Evolutionary conservation across 495 filamentous ascomycete genomes (phyloP).

Genomic region (Podospora pseudoanserina): DNA sequence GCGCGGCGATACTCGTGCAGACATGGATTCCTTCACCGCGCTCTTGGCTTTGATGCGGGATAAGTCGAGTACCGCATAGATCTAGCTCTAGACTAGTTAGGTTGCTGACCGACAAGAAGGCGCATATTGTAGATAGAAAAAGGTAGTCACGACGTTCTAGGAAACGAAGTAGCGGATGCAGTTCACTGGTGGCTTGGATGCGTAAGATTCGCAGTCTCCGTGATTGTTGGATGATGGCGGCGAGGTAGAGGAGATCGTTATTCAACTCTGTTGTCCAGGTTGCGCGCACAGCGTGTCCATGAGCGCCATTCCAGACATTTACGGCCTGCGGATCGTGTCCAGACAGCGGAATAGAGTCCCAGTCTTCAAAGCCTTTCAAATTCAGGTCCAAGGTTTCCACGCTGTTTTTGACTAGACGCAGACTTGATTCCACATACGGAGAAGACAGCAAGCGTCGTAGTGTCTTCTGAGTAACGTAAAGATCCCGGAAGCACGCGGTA

Average conservation of each 20-base stretch:
- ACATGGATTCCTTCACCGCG: background rate
- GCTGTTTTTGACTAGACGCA: constrained; percentile 1
- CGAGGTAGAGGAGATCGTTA: background rate
- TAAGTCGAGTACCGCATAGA: background rate
- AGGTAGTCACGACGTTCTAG: background rate
- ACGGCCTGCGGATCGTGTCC: background rate
- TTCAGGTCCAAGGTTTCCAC: background rate
- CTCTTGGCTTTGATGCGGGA: background rate
- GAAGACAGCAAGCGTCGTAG: constrained; percentile 2
- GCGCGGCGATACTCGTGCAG: background rate
- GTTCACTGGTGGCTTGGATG: background rate
- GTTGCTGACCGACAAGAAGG: background rate
- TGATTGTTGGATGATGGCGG: background rate
- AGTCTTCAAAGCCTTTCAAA: constrained; percentile 2
- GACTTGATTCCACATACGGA: constrained; percentile 1
- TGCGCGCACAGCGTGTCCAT: background rate
- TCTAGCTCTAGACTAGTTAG: background rate
- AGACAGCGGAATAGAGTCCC: background rate
- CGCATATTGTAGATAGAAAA: background rate
- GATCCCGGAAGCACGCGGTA: background rate
- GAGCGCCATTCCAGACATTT: background rate
- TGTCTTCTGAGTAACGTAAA: background rate
- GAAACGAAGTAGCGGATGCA: background rate
- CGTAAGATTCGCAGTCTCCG: background rate
- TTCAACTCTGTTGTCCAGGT: background rate